Evolutionary conservation across 225 moss, liverwort and hornwort genomes (phyloP).

Genomic region (Bryum argenteum): DNA sequence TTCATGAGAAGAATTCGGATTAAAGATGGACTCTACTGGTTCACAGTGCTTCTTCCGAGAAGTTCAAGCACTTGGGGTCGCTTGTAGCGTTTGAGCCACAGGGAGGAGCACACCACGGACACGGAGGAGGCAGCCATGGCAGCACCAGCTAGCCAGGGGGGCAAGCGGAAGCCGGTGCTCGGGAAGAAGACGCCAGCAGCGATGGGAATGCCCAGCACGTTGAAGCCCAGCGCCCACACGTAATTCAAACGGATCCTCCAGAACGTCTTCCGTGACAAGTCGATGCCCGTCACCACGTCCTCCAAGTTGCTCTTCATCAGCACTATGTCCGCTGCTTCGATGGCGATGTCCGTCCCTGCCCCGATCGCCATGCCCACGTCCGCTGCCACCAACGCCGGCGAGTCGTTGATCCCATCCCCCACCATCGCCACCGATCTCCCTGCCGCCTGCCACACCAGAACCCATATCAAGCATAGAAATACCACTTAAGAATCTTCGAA

Average conservation of each 20-base stretch:
- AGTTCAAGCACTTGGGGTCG: constrained; percentile 58
- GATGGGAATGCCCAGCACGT: constrained; percentile 83
- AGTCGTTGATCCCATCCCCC: constrained; percentile 97
- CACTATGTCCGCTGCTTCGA: constrained; percentile 96
- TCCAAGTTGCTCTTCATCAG: constrained; percentile 94
- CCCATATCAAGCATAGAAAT: neutral
- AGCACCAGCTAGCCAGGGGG: constrained; percentile 94
- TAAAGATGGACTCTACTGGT: neutral
- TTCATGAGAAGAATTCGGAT: neutral
- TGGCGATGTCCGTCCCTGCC: constrained; percentile 95
- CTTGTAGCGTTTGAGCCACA: constrained; percentile 86
- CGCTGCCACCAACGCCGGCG: constrained; percentile 90
- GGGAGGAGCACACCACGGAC: constrained; percentile 90
- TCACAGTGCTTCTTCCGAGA: constrained; percentile 16
- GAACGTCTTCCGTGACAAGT: constrained; percentile 83
- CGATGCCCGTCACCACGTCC: constrained; percentile 90
- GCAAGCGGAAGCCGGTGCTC: constrained; percentile 69
- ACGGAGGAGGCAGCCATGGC: constrained; percentile 98
- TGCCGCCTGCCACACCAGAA: constrained; percentile 31
- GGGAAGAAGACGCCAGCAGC: constrained; percentile 92
- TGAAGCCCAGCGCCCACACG: constrained; percentile 91
- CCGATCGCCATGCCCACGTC: constrained; percentile 99
- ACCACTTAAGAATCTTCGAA: neutral
- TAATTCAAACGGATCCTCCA: constrained; percentile 85
- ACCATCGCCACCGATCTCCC: constrained; percentile 86